A percentile compares a stretch with the other conserved stretches of the same genome.
These are phyloP conservation scores for Tagetes erecta DNA, from an alignment of 129 eudicot genomes.

Conservation along the genomic window DNA sequence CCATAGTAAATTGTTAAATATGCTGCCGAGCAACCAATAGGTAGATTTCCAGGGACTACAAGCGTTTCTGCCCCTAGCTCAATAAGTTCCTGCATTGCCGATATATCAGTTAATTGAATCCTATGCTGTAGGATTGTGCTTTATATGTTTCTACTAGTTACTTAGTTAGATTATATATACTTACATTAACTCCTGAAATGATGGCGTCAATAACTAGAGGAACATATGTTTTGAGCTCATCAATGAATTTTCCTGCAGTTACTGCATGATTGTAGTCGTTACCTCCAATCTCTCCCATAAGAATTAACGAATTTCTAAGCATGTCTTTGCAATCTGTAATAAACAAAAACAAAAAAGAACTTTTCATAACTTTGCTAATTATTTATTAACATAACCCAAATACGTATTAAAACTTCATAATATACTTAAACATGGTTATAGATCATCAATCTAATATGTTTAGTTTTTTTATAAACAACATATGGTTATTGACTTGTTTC, in stretches of 20 bases:
- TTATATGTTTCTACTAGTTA: background rate
- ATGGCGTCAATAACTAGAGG: slow-evolving; percentile 46
- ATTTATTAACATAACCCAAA: background rate
- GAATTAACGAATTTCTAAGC: slow-evolving; percentile 44
- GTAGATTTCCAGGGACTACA: slow-evolving; percentile 62
- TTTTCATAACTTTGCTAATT: background rate
- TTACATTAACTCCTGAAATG: slow-evolving; percentile 45
- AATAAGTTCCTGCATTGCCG: slow-evolving; percentile 47
- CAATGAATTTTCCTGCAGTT: slow-evolving; percentile 36
- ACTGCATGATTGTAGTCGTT: slow-evolving; percentile 69
- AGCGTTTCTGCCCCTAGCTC: slow-evolving; percentile 53
- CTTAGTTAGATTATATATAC: slow-evolving; percentile 1
- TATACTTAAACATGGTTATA: too few relatives aligned
- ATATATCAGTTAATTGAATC: background rate
- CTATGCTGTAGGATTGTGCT: background rate
- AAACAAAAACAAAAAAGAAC: background rate
- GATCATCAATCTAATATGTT: too few relatives aligned
- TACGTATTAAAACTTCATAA: background rate
- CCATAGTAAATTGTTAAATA: slow-evolving; percentile 41
- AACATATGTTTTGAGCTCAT: slow-evolving; percentile 38
- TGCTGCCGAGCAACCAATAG: slow-evolving; percentile 61
- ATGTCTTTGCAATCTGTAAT: slow-evolving; percentile 43
- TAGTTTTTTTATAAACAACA: too few relatives aligned
- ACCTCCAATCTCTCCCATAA: slow-evolving; percentile 88
- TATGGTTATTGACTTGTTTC: too few relatives aligned